Evolutionary conservation across 805 yeast species (phyloP).

Genomic region (Monosporozyma unispora): DNA sequence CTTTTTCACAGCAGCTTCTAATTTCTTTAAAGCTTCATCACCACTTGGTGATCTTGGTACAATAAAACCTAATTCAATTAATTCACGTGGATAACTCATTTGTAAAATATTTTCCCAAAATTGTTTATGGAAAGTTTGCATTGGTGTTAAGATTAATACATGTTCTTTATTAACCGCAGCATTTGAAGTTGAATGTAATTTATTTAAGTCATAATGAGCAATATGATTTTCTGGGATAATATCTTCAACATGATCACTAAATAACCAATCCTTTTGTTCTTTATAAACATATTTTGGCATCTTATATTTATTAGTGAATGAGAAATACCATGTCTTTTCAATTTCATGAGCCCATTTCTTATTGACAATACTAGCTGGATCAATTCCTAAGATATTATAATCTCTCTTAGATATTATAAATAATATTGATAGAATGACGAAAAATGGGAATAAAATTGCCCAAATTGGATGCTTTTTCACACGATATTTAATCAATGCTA

Average conservation of each 20-base stretch:
- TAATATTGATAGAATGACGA: conserved; percentile 15
- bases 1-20: conserved; percentile 68
- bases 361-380: conserved; percentile 16
- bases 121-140: conserved; percentile 73
- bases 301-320: conserved; percentile 26
- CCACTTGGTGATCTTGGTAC: conserved; percentile 79
- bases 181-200: conserved; percentile 58
- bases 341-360: conserved; percentile 32
- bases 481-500: conserved; percentile 17
- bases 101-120: conserved; percentile 81
- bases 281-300: conserved; percentile 42
- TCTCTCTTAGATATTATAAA: conserved; percentile 17
- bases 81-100: conserved; percentile 73
- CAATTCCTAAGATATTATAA: conserved; percentile 19
- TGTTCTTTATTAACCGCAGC: conserved; percentile 73
- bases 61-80: conserved; percentile 84
- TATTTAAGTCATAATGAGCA: conserved; percentile 77
- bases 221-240: conserved; percentile 63
- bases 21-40: conserved; percentile 59
- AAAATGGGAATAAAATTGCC: conserved; percentile 18
- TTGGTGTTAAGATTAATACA: conserved; percentile 80
- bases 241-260: conserved; percentile 45
- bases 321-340: conserved; percentile 30
- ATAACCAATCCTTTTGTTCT: conserved; percentile 31
- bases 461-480: conserved; percentile 23